Conservation (phyloP, 1,284 basidiomycete species). For the Paramarasmius palmivorus region DNA sequence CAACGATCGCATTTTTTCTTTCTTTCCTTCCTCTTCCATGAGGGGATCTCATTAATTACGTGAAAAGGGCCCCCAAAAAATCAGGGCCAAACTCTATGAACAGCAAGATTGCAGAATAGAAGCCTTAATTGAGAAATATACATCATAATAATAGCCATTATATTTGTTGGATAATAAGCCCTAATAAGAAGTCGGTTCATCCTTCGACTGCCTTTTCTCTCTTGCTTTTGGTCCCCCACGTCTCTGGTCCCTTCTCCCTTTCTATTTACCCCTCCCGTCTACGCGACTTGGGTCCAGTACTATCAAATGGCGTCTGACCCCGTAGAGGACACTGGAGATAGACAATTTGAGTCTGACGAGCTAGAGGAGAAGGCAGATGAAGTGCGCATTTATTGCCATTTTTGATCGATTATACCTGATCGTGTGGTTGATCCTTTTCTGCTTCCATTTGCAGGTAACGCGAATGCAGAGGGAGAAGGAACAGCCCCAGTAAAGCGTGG, state of each 20-base stretch:
- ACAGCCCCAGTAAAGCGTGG: slow-evolving; percentile 60
- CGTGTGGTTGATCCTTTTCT: slow-evolving; percentile 21
- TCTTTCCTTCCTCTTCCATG: background rate
- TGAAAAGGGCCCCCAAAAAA: slow-evolving; percentile 54
- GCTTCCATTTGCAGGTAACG: slow-evolving; percentile 22
- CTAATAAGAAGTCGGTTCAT: slow-evolving; percentile 45
- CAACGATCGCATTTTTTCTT: background rate
- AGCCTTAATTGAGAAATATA: slow-evolving; percentile 23
- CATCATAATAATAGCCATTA: slow-evolving; percentile 56
- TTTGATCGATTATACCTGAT: slow-evolving; percentile 23
- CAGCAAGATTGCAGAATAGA: slow-evolving; percentile 51
- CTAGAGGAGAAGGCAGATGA: slow-evolving; percentile 34
- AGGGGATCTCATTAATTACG: slow-evolving; percentile 45
- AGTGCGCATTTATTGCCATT: slow-evolving; percentile 26
- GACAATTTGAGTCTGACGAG: slow-evolving; percentile 38
- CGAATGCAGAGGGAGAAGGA: slow-evolving; percentile 20
- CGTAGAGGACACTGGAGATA: slow-evolving; percentile 38
- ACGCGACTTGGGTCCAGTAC: slow-evolving; percentile 16
- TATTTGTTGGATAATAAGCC: slow-evolving; percentile 55
- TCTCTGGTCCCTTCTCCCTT: slow-evolving; percentile 37
- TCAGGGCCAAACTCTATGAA: slow-evolving; percentile 50
- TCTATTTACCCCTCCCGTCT: slow-evolving; percentile 26
- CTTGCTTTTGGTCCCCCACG: slow-evolving; percentile 47
- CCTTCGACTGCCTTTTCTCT: slow-evolving; percentile 47
- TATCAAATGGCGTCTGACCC: slow-evolving; percentile 44